Evolutionary conservation across 176 grass and related monocot species (phyloP).

Genomic region (Neostapfia colusana): DNA sequence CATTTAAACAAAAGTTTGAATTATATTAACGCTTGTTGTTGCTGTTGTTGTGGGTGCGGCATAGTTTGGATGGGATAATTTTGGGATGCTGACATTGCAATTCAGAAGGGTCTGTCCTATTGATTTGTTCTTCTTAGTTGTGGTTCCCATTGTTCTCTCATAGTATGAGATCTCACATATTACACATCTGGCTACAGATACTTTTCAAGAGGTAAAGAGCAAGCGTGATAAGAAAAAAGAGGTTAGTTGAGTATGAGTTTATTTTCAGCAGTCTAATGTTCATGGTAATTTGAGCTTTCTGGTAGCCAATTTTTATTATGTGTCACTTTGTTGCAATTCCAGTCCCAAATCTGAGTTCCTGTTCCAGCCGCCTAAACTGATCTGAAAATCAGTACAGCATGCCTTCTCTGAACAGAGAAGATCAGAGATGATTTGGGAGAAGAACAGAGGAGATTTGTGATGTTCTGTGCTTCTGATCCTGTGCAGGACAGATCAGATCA

Average conservation of each 20-base stretch:
- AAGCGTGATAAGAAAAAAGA: conserved; percentile 90
- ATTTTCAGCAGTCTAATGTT: not conserved
- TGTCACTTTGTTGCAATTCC: too few species aligned
- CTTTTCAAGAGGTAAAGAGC: conserved; percentile 83
- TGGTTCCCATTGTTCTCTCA: conserved; percentile 7
- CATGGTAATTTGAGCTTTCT: conserved; percentile 5
- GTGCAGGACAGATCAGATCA: too few species aligned
- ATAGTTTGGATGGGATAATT: conserved; percentile 5
- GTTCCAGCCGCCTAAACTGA: too few species aligned
- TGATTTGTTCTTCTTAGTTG: not conserved
- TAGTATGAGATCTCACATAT: conserved; percentile 31
- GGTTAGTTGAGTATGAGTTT: conserved; percentile 44
- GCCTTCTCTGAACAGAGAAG: too few species aligned
- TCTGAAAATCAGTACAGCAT: too few species aligned
- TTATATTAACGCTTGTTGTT: conserved; percentile 13
- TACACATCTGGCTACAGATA: conserved; percentile 53
- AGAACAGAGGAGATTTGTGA: too few species aligned
- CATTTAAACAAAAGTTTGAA: conserved; percentile 28
- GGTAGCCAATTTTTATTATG: conserved; percentile 30
- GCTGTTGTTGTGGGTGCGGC: not conserved
- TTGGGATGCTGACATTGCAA: conserved; percentile 15
- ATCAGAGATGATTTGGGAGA: too few species aligned
- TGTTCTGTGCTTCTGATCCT: too few species aligned
- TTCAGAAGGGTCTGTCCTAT: not conserved
- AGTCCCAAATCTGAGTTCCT: too few species aligned